Base-by-base conservation (phyloP, 805 yeast genomes). In the Saccharomycopsis sp. region DNA sequence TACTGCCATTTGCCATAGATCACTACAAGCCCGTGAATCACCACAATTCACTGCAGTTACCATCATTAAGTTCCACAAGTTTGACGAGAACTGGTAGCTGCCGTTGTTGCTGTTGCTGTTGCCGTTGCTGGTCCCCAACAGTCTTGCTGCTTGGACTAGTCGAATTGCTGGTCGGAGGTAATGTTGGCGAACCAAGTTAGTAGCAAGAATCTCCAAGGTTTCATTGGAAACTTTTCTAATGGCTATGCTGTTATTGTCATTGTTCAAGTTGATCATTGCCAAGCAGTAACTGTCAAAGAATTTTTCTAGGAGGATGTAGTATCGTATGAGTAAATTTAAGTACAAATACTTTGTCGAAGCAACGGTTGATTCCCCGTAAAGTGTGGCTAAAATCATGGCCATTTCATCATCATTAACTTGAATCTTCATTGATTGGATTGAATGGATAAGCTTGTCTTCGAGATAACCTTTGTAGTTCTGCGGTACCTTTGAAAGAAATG, bases 11-110 rank as follows among this genome's bases (percentile, higher is more conserved):
- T 4, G 16, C 33, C 33, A 22, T 23, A 16, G 24, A 7, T 14
- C 14, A 39, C 13, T 14, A 14, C 35, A 31, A 31, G 19, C 6
- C 11, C 35, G 7, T 31, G n/a, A n/a, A n/a, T 27, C 4, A 14
- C 33, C 33, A 22, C 34, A 16, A 14, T 14, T 14, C 14, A 39
- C 13, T 14, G 11, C 35, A 31, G 17, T 7, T 8, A 8, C 35
- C 11, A 14, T 34, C 11, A 43, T 26, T 9, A 43, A 37, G 20
- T 43, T 47, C 43, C 47, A 47, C 24, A 47, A 19, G 27, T 47
- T 36, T 9, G 48, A 8, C 7, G 44, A 24, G 14, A 47, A 29
- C 21, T 27, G n/a, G n/a, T n/a, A n/a, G n/a, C n/a, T n/a, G n/a
- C n/a, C n/a, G n/a, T n/a, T n/a, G n/a, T n/a, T n/a, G n/a, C n/a